Conservation (phyloP, 2,329 filamentous ascomycete species). For the Bipolaris zeicola region DNA sequence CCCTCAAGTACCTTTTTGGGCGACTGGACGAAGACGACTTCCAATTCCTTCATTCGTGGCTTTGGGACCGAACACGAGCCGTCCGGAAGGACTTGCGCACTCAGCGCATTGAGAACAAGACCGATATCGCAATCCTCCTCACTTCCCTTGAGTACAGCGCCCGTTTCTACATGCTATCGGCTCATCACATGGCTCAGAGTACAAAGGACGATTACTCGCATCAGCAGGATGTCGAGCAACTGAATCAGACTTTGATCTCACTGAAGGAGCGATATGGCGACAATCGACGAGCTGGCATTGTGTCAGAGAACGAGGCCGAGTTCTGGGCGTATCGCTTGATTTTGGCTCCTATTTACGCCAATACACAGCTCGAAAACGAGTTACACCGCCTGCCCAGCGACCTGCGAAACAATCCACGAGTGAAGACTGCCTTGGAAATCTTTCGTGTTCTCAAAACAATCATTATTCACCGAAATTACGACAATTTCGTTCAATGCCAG, state of each 20-base stretch:
- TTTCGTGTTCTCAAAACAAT: constrained; percentile 62
- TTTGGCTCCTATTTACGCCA: constrained; percentile 53
- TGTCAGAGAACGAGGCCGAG: constrained; percentile 65
- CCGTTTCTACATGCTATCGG: constrained; percentile 66
- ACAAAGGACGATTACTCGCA: constrained; percentile 56
- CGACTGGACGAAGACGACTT: constrained; percentile 58
- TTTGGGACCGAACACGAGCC: constrained; percentile 69
- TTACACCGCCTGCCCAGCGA: constrained; percentile 61
- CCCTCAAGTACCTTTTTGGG: constrained; percentile 52
- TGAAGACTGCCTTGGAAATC: constrained; percentile 63
- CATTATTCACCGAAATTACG: constrained; percentile 54
- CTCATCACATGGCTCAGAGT: constrained; percentile 58
- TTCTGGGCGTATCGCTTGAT: constrained; percentile 66
- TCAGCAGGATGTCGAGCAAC: constrained; percentile 67
- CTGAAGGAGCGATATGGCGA: constrained; percentile 58
- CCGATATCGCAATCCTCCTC: constrained; percentile 62
- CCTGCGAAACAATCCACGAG: constrained; percentile 57
- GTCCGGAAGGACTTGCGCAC: constrained; percentile 70
- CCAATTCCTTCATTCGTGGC: constrained; percentile 62
- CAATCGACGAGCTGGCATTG: constrained; percentile 51
- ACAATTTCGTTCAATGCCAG: constrained; percentile 61
- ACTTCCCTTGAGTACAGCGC: constrained; percentile 67
- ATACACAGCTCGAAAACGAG: constrained; percentile 59
- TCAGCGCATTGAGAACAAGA: constrained; percentile 61
- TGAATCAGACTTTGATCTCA: constrained; percentile 66